Base-by-base conservation (phyloP, 177 flowering plant species). In the Telopea speciosissima region DNA sequence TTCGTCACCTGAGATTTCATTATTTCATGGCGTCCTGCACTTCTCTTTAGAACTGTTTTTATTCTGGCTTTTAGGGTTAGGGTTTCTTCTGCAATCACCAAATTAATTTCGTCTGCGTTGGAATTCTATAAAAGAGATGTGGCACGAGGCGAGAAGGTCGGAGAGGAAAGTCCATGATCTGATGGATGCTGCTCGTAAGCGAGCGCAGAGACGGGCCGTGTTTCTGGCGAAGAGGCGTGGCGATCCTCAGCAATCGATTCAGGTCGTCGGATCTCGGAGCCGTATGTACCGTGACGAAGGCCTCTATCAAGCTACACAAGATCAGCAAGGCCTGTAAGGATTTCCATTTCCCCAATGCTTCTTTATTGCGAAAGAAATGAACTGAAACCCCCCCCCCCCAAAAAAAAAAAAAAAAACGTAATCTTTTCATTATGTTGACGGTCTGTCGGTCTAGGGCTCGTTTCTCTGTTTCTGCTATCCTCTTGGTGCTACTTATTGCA, bases 161-260 rank as follows among this genome's bases (percentile, higher is more conserved):
- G 98, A 94, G 88, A 85, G 68, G 87, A 95, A 95, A 69, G 99
- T 92, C 24, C 99, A 95, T 74, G 99, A 95, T 75, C 73, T 93
- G 83, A 91, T 93, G 99, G 99, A 95, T 87, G 96, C 96, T 13
- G 98, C 98, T 75, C 89, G 97, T 23, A 93, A 90, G 83, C 78
- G 99, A 68, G 99, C 99, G 11, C 99, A 95, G 84, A 70, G 99
- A 33, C 83, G 98, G 24, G 97, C 98, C 12, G 77, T 95, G 17
- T 95, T 77, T 77, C 77, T 93, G 42, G 99, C 98, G 9, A 95
- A 90, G 80, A 73, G 96, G 67, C 91, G 99, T 10, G 99, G 98
- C 69, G 99, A 95, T 72, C 99, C 99, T 21, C 91, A 86, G 79
- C 97, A 93, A 74, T 85, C 94, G 2, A 85, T 95, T 16, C 90